A percentile compares a stretch with the other conserved stretches of the same genome.
These are phyloP conservation scores for Trichoderma sp. DNA, from an alignment of 2,329 filamentous ascomycete species.

Conservation along the genomic window DNA sequence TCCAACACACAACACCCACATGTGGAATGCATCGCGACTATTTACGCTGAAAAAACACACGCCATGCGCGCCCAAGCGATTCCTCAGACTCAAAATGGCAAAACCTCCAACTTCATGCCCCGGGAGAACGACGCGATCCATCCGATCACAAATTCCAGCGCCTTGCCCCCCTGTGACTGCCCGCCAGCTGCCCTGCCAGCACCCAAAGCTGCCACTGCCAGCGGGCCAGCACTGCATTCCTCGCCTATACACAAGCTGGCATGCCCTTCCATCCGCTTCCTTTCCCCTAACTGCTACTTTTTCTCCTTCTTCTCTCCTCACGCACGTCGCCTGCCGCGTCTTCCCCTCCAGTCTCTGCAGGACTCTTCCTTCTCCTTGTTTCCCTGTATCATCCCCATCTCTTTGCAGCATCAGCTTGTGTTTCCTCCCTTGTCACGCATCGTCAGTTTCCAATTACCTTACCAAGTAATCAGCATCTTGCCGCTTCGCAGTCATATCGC, in stretches of 20 bases:
- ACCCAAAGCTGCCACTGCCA: conserved; percentile 28
- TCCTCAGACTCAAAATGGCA: conserved; percentile 3
- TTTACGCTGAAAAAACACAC: neutral
- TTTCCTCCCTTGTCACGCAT: neutral
- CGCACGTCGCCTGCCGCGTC: conserved; percentile 22
- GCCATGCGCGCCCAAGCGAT: neutral
- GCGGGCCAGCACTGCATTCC: conserved; percentile 33
- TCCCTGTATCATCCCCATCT: neutral
- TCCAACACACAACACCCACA: conserved; percentile 24
- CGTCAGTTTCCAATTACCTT: conserved; percentile 22
- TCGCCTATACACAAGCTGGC: conserved; percentile 22
- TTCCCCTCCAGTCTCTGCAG: conserved; percentile 11
- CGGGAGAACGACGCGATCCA: conserved; percentile 14
- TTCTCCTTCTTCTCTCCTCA: conserved; percentile 18
- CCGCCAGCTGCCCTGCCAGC: conserved; percentile 22
- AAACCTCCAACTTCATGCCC: neutral
- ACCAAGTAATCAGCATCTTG: conserved; percentile 20
- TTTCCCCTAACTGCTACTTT: neutral
- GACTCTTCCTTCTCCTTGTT: conserved; percentile 17
- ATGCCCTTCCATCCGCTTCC: conserved; percentile 12
- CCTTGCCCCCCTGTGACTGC: conserved; percentile 7
- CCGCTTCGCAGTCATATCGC: conserved; percentile 6
- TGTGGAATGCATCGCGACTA: conserved; percentile 30
- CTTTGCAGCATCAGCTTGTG: conserved; percentile 10
- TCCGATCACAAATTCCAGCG: conserved; percentile 28